Evolutionary conservation across 805 yeast species (phyloP).

Genomic region (Saccharomycopsis vini): DNA sequence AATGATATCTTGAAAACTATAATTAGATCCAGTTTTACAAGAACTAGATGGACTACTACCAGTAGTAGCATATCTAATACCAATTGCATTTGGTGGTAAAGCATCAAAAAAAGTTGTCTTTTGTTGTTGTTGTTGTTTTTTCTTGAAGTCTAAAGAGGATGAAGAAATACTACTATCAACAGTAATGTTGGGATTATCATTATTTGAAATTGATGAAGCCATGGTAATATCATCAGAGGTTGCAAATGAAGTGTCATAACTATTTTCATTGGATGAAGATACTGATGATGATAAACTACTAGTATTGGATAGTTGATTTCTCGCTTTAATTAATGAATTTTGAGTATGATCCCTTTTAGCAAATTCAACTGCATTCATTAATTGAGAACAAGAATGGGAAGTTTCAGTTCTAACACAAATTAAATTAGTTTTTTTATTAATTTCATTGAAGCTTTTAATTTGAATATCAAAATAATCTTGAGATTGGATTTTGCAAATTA

Average conservation of each 20-base stretch:
- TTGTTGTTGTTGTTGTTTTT: too few species aligned
- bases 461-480: slow-evolving; percentile 10
- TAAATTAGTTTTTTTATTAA: slow-evolving; percentile 7
- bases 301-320: slow-evolving; percentile 9
- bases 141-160: too few species aligned
- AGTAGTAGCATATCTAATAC: too few species aligned
- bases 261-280: not conserved
- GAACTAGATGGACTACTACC: too few species aligned
- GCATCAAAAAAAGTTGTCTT: too few species aligned
- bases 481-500: slow-evolving; percentile 2
- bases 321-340: slow-evolving; percentile 13
- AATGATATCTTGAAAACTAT: not conserved
- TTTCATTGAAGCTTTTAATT: slow-evolving; percentile 12
- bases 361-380: slow-evolving; percentile 8
- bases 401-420: slow-evolving; percentile 7
- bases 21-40: too few species aligned
- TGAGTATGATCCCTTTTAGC: slow-evolving; percentile 10
- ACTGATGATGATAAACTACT: not conserved
- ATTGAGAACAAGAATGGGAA: not conserved
- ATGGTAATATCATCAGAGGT: too few species aligned
- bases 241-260: too few species aligned
- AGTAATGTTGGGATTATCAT: not conserved
- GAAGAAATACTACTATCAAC: too few species aligned
- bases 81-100: too few species aligned
- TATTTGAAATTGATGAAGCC: not conserved